Conservation (phyloP, 805 yeast genomes). For the Hyphopichia homilentoma region DNA sequence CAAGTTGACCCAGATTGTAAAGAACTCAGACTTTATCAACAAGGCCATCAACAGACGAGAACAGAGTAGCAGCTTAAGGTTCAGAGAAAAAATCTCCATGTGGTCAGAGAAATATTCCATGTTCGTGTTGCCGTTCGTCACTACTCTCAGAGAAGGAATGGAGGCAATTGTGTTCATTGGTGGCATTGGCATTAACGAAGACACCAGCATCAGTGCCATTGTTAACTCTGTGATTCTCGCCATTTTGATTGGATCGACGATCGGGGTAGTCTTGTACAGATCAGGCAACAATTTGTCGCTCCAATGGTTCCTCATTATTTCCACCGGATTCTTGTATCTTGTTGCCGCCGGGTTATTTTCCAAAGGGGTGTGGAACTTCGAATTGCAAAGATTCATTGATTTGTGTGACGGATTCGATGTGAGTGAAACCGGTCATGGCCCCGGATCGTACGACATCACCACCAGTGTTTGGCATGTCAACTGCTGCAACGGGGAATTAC, state of each 20-base stretch:
- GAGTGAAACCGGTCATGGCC: slow-evolving; percentile 43
- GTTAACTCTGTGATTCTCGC: slow-evolving; percentile 27
- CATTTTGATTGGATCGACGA: slow-evolving; percentile 24
- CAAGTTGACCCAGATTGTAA: slow-evolving; percentile 29
- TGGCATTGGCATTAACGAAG: slow-evolving; percentile 38
- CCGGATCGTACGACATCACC: slow-evolving; percentile 41
- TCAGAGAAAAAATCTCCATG: slow-evolving; percentile 8
- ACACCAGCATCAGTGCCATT: slow-evolving; percentile 28
- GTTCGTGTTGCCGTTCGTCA: slow-evolving; percentile 38
- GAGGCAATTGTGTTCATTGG: slow-evolving; percentile 43
- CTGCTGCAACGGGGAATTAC: slow-evolving; percentile 41
- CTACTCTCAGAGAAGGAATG: slow-evolving; percentile 39
- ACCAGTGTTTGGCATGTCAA: slow-evolving; percentile 44
- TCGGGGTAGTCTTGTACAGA: slow-evolving; percentile 34
- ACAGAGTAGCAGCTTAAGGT: neutral
- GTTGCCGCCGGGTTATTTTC: slow-evolving; percentile 44
- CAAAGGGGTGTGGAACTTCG: slow-evolving; percentile 43
- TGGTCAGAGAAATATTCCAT: slow-evolving; percentile 32
- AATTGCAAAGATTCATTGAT: slow-evolving; percentile 35
- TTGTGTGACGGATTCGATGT: slow-evolving; percentile 40
- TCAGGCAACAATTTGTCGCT: slow-evolving; percentile 41
- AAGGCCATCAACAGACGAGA: slow-evolving; percentile 9
- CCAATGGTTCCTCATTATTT: slow-evolving; percentile 36
- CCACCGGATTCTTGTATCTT: slow-evolving; percentile 39
- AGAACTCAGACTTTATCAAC: slow-evolving; percentile 18